phyloP scores from a whole-genome alignment of 768 basidiomycete genomes.

The Boletales sp. region DNA sequence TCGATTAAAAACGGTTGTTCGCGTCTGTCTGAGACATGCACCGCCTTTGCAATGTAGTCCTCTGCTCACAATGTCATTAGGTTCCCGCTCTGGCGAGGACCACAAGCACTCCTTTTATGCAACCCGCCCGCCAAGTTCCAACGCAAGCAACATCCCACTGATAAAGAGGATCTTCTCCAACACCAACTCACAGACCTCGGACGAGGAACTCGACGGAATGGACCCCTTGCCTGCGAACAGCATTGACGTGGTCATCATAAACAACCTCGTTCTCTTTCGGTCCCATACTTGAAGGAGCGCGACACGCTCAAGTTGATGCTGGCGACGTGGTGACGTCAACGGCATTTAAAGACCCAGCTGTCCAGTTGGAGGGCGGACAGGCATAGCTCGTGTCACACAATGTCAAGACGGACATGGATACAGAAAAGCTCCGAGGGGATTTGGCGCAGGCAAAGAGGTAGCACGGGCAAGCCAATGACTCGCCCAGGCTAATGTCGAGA shows the following conservation, averaged over 20 bases:
- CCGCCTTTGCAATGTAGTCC: no score
- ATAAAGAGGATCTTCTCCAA: no score
- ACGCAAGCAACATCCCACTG: no score
- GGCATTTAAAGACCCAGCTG: constrained; percentile 39
- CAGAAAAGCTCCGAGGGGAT: constrained; percentile 70
- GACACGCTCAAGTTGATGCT: constrained; percentile 82
- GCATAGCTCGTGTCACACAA: constrained; percentile 78
- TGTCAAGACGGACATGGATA: constrained; percentile 77
- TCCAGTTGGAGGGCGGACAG: constrained; percentile 71
- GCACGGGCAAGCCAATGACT: constrained; percentile 58
- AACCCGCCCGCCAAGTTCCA: no score
- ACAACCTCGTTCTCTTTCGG: constrained; percentile 83
- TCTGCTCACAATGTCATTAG: constrained; percentile 37
- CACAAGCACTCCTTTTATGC: no score
- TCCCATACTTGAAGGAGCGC: constrained; percentile 81
- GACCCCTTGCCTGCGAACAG: constrained; percentile 47
- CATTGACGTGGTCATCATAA: constrained; percentile 80
- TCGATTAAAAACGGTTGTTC: no score
- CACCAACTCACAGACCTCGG: no score
- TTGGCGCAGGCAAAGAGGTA: constrained; percentile 62
- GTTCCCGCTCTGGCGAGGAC: constrained; percentile 85
- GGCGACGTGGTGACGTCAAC: constrained; percentile 23
- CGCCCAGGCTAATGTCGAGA: constrained; percentile 82
- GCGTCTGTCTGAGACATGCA: no score
- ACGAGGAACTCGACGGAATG: constrained; percentile 54